Percentiles rank a stretch among this genome's conserved stretches.
phyloP scores from a whole-genome alignment of 2,329 filamentous ascomycete genomes.

The Capronia americana region DNA sequence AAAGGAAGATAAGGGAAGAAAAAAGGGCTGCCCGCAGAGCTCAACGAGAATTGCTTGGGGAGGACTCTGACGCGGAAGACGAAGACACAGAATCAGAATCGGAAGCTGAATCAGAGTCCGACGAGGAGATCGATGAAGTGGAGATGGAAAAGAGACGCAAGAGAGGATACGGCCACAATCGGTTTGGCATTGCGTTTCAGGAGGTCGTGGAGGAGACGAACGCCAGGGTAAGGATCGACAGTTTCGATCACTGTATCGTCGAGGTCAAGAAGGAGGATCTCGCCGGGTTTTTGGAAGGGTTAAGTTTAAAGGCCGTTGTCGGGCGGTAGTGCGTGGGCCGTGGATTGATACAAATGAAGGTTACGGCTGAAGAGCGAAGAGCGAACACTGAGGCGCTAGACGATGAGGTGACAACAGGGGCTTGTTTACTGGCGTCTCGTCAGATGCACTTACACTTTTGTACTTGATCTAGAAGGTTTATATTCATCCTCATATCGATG shows the following conservation, averaged over 20 bases:
- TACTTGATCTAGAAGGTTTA: background rate
- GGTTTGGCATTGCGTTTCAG: slow-evolving; percentile 94
- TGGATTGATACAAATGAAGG: background rate
- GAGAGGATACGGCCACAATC: slow-evolving; percentile 78
- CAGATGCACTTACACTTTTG: background rate
- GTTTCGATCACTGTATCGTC: slow-evolving; percentile 95
- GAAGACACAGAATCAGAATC: slow-evolving; percentile 71
- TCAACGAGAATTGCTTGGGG: slow-evolving; percentile 62
- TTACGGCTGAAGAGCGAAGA: background rate
- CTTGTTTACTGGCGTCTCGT: background rate
- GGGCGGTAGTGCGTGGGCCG: slow-evolving; percentile 44
- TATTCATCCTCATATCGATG: background rate
- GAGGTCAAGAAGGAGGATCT: slow-evolving; percentile 98
- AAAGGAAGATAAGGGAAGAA: slow-evolving; percentile 67
- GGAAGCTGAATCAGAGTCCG: slow-evolving; percentile 52
- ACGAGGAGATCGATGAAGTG: slow-evolving; percentile 59
- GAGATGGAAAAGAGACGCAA: slow-evolving; percentile 61
- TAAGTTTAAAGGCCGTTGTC: slow-evolving; percentile 89
- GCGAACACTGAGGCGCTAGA: too few species aligned
- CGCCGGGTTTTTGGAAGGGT: slow-evolving; percentile 82
- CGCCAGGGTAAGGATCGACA: slow-evolving; percentile 88
- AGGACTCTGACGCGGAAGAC: slow-evolving; percentile 65
- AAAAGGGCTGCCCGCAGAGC: slow-evolving; percentile 62
- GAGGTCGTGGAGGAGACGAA: slow-evolving; percentile 92
- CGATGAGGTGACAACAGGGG: too few species aligned